A percentile compares a stretch with the other conserved stretches of the same genome.
Evolutionary conservation across 2,329 filamentous ascomycete genomes (phyloP).

Genomic region (Dactylellina drechsleri): DNA sequence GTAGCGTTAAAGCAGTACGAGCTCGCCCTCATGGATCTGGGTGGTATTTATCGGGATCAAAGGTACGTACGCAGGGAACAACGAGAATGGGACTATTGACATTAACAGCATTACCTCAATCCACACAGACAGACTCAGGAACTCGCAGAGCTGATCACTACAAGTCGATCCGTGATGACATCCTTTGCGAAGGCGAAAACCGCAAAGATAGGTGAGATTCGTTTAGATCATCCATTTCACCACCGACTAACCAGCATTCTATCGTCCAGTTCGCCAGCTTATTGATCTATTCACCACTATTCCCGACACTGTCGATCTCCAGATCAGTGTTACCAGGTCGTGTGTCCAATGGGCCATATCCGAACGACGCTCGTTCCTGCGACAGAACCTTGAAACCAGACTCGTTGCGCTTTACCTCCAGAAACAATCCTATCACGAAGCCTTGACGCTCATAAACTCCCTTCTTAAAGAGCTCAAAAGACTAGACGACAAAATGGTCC

Average conservation of each 20-base stretch:
- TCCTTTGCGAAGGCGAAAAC: conserved; percentile 99
- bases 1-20: conserved; percentile 91
- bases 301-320: conserved; percentile 91
- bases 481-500: conserved; percentile 95
- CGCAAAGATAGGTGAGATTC: conserved; percentile 82
- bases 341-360: conserved; percentile 99
- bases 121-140: conserved; percentile 71
- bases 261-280: conserved; percentile 81
- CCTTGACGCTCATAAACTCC: conserved; percentile 93
- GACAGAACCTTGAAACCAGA: conserved; percentile 96
- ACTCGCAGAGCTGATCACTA: conserved; percentile 87
- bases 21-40: conserved; percentile 83
- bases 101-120: conserved; percentile 15
- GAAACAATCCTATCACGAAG: conserved; percentile 97
- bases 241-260: conserved; percentile 10
- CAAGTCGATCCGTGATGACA: conserved; percentile 88
- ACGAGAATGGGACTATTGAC: background rate
- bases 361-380: conserved; percentile 92
- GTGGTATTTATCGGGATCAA: conserved; percentile 90
- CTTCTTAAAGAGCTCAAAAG: conserved; percentile 97
- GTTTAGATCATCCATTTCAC: background rate
- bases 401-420: conserved; percentile 94
- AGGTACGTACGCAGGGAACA: conserved; percentile 68
- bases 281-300: conserved; percentile 95
- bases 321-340: conserved; percentile 95